phyloP scores from a whole-genome alignment of 2,329 filamentous ascomycete species.

The Cordyceps militaris region DNA sequence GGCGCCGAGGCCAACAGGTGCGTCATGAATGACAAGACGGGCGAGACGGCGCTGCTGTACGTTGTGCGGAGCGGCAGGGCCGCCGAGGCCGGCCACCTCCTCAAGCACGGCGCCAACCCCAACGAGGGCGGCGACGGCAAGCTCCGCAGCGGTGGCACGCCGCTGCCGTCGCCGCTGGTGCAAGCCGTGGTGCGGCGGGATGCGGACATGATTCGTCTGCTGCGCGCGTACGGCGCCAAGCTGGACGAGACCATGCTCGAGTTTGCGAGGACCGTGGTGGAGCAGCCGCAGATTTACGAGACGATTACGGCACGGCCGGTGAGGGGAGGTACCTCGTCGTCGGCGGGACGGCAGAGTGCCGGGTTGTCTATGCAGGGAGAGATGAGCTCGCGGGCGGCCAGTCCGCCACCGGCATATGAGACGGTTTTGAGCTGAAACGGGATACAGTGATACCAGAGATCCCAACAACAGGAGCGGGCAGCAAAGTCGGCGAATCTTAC shows the following conservation, averaged over 20 bases:
- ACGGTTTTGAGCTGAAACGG: too few species aligned
- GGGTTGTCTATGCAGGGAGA: neutral
- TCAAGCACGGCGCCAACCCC: conserved; percentile 27
- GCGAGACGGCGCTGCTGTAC: conserved; percentile 26
- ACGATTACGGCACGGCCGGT: conserved; percentile 13
- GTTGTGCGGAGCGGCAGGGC: conserved; percentile 21
- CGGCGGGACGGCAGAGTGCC: conserved; percentile 5
- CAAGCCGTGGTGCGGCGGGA: conserved; percentile 25
- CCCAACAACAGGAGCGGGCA: too few species aligned
- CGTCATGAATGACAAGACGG: conserved; percentile 18
- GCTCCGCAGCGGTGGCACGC: neutral
- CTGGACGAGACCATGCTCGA: conserved; percentile 19
- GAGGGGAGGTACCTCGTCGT: neutral
- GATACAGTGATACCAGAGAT: too few species aligned
- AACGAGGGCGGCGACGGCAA: conserved; percentile 22
- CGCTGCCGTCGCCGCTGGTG: conserved; percentile 23
- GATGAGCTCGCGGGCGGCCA: neutral
- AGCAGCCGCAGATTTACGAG: conserved; percentile 21
- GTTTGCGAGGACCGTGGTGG: conserved; percentile 19
- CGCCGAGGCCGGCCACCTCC: conserved; percentile 21
- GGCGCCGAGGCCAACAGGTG: conserved; percentile 21
- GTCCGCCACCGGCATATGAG: neutral
- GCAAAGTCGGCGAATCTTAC: too few species aligned
- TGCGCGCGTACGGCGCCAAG: conserved; percentile 24
- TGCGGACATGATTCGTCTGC: conserved; percentile 22